Conservation (phyloP, 179 eudicot species). For the Silene coronaria region DNA sequence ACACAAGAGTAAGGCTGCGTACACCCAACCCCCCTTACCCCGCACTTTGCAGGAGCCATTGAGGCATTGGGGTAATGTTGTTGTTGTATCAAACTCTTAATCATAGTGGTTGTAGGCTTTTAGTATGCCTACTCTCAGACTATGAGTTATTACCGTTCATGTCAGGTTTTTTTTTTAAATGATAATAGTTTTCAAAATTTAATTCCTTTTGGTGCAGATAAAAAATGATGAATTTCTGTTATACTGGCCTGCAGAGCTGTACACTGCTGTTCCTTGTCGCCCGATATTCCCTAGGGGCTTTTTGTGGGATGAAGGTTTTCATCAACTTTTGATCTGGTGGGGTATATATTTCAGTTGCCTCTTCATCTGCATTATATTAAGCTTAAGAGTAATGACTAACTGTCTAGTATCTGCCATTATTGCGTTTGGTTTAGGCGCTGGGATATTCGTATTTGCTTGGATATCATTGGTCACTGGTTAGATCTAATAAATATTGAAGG, state of each 20-base stretch:
- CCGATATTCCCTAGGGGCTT: constrained; percentile 95
- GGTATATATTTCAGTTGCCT: constrained; percentile 20
- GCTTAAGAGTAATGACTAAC: constrained; percentile 1
- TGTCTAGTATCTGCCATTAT: constrained; percentile 7
- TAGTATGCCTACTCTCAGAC: constrained; percentile 5
- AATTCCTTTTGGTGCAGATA: constrained; percentile 44
- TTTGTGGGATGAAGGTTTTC: constrained; percentile 99
- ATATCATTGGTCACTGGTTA: constrained; percentile 90
- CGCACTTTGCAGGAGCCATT: too few species aligned
- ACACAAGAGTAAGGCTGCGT: too few species aligned
- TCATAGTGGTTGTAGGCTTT: not conserved
- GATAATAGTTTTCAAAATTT: constrained; percentile 25
- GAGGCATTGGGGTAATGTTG: too few species aligned
- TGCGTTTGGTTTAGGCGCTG: constrained; percentile 58
- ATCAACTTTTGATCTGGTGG: constrained; percentile 84
- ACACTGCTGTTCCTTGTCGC: constrained; percentile 98
- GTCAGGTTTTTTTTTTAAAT: not conserved
- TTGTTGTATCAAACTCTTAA: too few species aligned
- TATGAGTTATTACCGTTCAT: not conserved
- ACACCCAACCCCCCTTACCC: too few species aligned
- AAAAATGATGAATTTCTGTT: constrained; percentile 45
- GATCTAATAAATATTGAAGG: constrained; percentile 93
- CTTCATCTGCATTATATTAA: not conserved
- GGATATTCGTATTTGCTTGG: constrained; percentile 78
- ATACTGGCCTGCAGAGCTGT: constrained; percentile 97